Conservation (phyloP, 805 yeast genomes). For the Candida qinlingensis region DNA sequence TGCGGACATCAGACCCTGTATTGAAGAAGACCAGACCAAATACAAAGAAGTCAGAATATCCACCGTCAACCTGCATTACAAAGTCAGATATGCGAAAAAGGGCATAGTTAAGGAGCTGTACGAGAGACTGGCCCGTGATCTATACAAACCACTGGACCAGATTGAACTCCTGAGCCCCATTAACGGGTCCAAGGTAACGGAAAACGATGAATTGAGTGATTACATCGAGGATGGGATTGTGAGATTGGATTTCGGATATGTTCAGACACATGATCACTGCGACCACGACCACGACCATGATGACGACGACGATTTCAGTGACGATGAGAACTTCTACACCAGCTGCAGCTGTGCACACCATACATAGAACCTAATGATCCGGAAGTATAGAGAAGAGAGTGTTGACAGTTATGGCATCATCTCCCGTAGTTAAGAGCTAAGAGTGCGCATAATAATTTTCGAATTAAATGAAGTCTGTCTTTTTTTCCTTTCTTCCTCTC, state of each 20-base stretch:
- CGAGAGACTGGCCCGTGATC: slow-evolving; percentile 19
- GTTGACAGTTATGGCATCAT: no score
- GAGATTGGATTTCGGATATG: slow-evolving; percentile 18
- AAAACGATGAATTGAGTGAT: slow-evolving; percentile 12
- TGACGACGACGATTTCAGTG: slow-evolving; percentile 18
- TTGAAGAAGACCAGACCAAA: slow-evolving; percentile 15
- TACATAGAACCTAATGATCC: not conserved
- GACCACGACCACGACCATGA: slow-evolving; percentile 11
- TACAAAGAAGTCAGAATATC: slow-evolving; percentile 17
- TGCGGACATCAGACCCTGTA: slow-evolving; percentile 21
- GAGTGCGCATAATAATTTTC: no score
- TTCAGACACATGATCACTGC: slow-evolving; percentile 2
- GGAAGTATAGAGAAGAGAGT: no score
- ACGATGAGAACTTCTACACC: slow-evolving; percentile 22
- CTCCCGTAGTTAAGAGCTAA: no score
- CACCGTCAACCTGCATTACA: slow-evolving; percentile 16
- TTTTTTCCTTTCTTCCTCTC: not conserved
- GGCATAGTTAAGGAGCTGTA: slow-evolving; percentile 13
- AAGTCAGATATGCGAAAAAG: slow-evolving; percentile 13
- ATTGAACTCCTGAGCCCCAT: slow-evolving; percentile 18
- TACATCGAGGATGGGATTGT: slow-evolving; percentile 12
- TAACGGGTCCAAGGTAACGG: slow-evolving; percentile 14
- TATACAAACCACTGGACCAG: slow-evolving; percentile 13
- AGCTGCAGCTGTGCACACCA: slow-evolving; percentile 25
- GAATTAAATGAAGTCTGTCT: not conserved